phyloP scores from a whole-genome alignment of 2,329 filamentous ascomycete genomes.

The Tolypocladium ovalisporum region DNA sequence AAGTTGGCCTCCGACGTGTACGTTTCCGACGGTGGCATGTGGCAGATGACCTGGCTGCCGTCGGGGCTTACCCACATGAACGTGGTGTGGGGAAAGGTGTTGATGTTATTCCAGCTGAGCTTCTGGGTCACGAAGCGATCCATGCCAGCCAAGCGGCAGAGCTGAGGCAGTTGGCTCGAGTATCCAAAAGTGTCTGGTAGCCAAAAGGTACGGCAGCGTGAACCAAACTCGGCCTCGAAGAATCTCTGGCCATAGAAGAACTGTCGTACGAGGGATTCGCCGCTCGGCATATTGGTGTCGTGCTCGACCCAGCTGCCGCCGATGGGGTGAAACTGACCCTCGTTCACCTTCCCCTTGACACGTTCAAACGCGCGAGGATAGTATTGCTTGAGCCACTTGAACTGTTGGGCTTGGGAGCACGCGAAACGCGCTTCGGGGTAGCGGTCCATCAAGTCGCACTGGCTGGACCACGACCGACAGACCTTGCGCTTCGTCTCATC shows the following conservation, averaged over 20 bases:
- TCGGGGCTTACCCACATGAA: conserved; percentile 98
- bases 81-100: conserved; percentile 95
- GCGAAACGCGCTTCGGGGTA: conserved; percentile 92
- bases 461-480: conserved; percentile 89
- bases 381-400: conserved; percentile 87
- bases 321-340: conserved; percentile 86
- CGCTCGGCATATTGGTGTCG: conserved; percentile 93
- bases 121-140: conserved; percentile 95
- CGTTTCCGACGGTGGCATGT: conserved; percentile 93
- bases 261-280: conserved; percentile 86
- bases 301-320: conserved; percentile 99
- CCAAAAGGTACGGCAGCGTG: conserved; percentile 88
- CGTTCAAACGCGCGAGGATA: conserved; percentile 86
- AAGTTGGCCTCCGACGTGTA: conserved; percentile 94
- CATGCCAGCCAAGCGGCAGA: conserved; percentile 93
- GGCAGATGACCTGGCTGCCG: conserved; percentile 91
- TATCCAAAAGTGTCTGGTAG: conserved; percentile 97
- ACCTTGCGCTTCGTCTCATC: conserved; percentile 97
- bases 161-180: conserved; percentile 84
- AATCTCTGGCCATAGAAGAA: conserved; percentile 93
- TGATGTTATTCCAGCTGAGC: conserved; percentile 99
- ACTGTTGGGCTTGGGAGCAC: conserved; percentile 91
- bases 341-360: conserved; percentile 82
- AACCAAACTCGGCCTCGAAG: conserved; percentile 87
- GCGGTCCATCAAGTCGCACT: conserved; percentile 88